phyloP scores from a whole-genome alignment of 75 land plant species.

The Picea glauca region DNA sequence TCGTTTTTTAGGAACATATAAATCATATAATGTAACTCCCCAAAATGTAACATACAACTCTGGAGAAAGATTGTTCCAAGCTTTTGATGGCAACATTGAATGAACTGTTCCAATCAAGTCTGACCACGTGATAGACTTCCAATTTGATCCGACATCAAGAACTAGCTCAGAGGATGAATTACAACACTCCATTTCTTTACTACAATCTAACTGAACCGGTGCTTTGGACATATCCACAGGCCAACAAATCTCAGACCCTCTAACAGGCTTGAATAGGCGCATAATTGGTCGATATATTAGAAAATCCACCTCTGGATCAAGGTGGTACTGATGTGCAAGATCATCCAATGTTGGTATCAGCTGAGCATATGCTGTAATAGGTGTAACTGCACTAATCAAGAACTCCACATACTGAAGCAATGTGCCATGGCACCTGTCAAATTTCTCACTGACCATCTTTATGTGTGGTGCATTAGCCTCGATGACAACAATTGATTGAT shows the following conservation, averaged over 20 bases:
- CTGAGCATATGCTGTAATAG: conserved; percentile 72
- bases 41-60: conserved; percentile 91
- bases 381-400: conserved; percentile 73
- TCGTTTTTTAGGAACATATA: conserved; percentile 82
- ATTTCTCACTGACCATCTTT: conserved; percentile 97
- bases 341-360: conserved; percentile 86
- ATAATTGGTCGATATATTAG: conserved; percentile 11
- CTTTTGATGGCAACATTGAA: conserved; percentile 74
- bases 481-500: conserved; percentile 84
- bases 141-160: conserved; percentile 59
- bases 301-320: conserved; percentile 86
- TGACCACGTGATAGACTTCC: conserved; percentile 75
- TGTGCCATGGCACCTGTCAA: conserved; percentile 94
- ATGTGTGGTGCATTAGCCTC: conserved; percentile 87
- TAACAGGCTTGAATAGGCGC: conserved; percentile 74
- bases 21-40: conserved; percentile 93
- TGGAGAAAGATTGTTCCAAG: conserved; percentile 96
- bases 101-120: conserved; percentile 67
- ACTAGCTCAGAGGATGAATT: conserved; percentile 27
- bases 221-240: conserved; percentile 56
- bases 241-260: conserved; percentile 57
- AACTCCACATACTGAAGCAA: conserved; percentile 98
- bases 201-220: conserved; percentile 13
- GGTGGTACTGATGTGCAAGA: conserved; percentile 78
- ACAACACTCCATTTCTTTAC: conserved; percentile 5